These are phyloP conservation scores for Trichocladium uniseriatum DNA, from an alignment of 495 filamentous ascomycete genomes.

Conservation along the genomic window DNA sequence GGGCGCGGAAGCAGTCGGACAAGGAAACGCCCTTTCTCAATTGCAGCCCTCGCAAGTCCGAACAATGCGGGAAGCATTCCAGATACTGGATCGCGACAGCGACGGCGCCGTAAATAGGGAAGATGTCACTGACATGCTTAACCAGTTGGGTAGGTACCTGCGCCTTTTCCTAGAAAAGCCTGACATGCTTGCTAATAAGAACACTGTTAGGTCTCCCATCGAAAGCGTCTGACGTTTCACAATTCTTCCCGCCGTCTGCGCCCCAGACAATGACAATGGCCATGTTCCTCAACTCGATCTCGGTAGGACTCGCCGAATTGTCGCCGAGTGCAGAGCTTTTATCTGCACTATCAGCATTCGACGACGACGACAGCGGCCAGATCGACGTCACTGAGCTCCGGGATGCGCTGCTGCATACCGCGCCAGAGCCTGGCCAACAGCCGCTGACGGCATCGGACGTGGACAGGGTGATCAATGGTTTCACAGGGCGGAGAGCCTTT, in stretches of 20 bases:
- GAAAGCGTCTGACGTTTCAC: slow-evolving; percentile 47
- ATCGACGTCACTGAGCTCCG: slow-evolving; percentile 74
- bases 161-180: background rate
- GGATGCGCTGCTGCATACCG: slow-evolving; percentile 72
- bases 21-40: slow-evolving; percentile 50
- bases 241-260: slow-evolving; percentile 65
- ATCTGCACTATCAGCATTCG: slow-evolving; percentile 87
- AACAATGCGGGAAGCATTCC: slow-evolving; percentile 75
- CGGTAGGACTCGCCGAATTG: slow-evolving; percentile 58
- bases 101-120: slow-evolving; percentile 65
- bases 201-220: slow-evolving; percentile 37
- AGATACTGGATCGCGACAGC: slow-evolving; percentile 74
- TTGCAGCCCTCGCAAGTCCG: slow-evolving; percentile 59
- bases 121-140: slow-evolving; percentile 72
- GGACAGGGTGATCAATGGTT: slow-evolving; percentile 73
- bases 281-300: slow-evolving; percentile 69
- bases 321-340: slow-evolving; percentile 67
- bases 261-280: slow-evolving; percentile 70
- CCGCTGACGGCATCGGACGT: slow-evolving; percentile 65
- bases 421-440: slow-evolving; percentile 60
- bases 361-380: slow-evolving; percentile 90
- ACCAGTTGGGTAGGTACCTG: slow-evolving; percentile 53
- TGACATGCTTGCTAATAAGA: background rate
- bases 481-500: slow-evolving; percentile 73
- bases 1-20: slow-evolving; percentile 4